These are phyloP conservation scores for Teunomyces cretensis DNA, from an alignment of 805 yeast species.

Conservation along the genomic window DNA sequence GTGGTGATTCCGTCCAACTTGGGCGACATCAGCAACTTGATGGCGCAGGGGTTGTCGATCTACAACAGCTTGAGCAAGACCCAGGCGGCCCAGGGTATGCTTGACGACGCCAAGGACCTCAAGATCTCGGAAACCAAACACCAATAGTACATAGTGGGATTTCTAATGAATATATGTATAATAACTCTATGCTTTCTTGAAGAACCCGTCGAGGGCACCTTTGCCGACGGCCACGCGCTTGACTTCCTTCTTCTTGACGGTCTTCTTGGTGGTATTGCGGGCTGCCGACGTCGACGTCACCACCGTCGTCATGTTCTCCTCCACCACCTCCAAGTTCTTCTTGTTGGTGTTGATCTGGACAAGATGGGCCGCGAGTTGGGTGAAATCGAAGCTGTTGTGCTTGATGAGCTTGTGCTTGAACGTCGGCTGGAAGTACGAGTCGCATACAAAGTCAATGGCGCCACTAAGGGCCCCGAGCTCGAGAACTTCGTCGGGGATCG, in stretches of 20 bases:
- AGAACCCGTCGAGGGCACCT: constrained; percentile 73
- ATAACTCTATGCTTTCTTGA: constrained; percentile 38
- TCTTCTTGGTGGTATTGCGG: constrained; percentile 20
- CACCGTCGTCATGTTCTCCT: constrained; percentile 24
- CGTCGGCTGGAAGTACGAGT: constrained; percentile 36
- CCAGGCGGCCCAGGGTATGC: background rate
- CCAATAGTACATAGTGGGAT: background rate
- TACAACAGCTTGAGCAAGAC: constrained; percentile 49
- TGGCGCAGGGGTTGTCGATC: constrained; percentile 76
- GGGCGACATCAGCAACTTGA: constrained; percentile 70
- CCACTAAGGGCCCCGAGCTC: constrained; percentile 35
- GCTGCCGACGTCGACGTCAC: constrained; percentile 18
- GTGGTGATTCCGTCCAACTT: constrained; percentile 74
- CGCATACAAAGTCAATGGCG: constrained; percentile 49
- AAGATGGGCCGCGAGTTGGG: constrained; percentile 18
- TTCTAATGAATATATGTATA: background rate
- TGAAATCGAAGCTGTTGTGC: constrained; percentile 19
- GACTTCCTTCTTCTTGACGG: constrained; percentile 23
- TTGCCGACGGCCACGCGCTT: constrained; percentile 52
- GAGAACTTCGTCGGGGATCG: constrained; percentile 36
- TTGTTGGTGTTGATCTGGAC: constrained; percentile 15
- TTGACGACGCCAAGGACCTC: too few species aligned
- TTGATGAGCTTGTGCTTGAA: constrained; percentile 23
- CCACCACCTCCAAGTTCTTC: constrained; percentile 24
- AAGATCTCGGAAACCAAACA: background rate